phyloP scores from a whole-genome alignment of 169 alveolate genomes.

The Cyclospora cayetanensis region DNA sequence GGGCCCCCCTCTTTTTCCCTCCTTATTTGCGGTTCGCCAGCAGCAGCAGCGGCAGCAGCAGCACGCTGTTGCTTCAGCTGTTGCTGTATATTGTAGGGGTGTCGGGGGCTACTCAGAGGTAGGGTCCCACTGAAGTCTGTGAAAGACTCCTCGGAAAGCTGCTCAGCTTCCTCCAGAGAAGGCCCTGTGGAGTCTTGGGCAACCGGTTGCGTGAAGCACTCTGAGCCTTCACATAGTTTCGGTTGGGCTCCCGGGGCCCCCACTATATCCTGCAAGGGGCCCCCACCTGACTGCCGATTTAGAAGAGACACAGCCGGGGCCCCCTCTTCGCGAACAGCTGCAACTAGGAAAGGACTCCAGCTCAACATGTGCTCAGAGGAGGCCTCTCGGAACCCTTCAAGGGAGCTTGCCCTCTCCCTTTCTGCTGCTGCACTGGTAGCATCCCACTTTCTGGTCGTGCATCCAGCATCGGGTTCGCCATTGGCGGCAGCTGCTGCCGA shows the following conservation, averaged over 20 bases:
- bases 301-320: not conserved
- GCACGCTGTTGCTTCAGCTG: not conserved
- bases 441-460: not conserved
- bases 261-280: not conserved
- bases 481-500: constrained; percentile 14
- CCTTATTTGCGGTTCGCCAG: not conserved
- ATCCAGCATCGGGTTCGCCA: not conserved
- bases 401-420: not conserved
- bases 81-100: constrained; percentile 3
- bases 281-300: constrained; percentile 15
- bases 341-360: not conserved
- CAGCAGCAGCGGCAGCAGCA: constrained; percentile 30
- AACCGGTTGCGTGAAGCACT: not conserved
- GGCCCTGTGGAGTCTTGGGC: not conserved
- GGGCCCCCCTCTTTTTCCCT: constrained; percentile 17
- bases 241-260: not conserved
- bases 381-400: not conserved
- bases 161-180: not conserved
- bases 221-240: not conserved
- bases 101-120: constrained; percentile 16
- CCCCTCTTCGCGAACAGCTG: not conserved
- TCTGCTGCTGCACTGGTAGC: constrained; percentile 17
- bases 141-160: not conserved
- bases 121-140: constrained; percentile 51
- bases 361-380: not conserved